phyloP scores from a whole-genome alignment of 495 filamentous ascomycete genomes.

The Durotheca rogersii region DNA sequence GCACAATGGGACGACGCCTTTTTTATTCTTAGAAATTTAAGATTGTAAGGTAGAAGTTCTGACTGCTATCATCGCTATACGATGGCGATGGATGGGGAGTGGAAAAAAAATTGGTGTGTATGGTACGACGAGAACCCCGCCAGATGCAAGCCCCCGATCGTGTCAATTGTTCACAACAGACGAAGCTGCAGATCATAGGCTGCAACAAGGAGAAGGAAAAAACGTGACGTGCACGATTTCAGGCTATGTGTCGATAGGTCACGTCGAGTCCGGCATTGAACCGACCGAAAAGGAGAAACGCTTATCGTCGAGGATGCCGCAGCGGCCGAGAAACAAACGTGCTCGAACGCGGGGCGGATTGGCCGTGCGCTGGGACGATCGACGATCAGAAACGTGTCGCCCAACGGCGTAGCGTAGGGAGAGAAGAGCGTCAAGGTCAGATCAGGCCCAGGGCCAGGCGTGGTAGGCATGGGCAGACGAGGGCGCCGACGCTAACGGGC shows the following conservation, averaged over 20 bases:
- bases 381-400: slow-evolving; percentile 19
- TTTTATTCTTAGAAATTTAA: slow-evolving; percentile 26
- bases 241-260: slow-evolving; percentile 15
- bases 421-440: slow-evolving; percentile 3
- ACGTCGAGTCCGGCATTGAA: slow-evolving; percentile 8
- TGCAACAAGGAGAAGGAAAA: neutral
- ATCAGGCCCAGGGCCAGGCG: slow-evolving; percentile 3
- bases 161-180: slow-evolving; percentile 9
- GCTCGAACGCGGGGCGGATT: neutral
- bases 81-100: too few relatives aligned
- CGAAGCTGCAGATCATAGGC: neutral
- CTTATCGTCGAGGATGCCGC: slow-evolving; percentile 8
- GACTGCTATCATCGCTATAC: too few relatives aligned
- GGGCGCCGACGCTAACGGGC: neutral
- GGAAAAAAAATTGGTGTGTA: too few relatives aligned
- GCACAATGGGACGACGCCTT: neutral
- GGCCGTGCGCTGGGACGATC: slow-evolving; percentile 10
- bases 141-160: slow-evolving; percentile 7
- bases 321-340: neutral
- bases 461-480: too few relatives aligned
- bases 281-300: slow-evolving; percentile 19
- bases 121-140: slow-evolving; percentile 1
- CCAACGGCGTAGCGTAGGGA: neutral
- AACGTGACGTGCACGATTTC: slow-evolving; percentile 14
- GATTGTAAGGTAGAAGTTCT: neutral